Conservation (phyloP, 1,139 yeast species). For the Geotrichum candidum region DNA sequence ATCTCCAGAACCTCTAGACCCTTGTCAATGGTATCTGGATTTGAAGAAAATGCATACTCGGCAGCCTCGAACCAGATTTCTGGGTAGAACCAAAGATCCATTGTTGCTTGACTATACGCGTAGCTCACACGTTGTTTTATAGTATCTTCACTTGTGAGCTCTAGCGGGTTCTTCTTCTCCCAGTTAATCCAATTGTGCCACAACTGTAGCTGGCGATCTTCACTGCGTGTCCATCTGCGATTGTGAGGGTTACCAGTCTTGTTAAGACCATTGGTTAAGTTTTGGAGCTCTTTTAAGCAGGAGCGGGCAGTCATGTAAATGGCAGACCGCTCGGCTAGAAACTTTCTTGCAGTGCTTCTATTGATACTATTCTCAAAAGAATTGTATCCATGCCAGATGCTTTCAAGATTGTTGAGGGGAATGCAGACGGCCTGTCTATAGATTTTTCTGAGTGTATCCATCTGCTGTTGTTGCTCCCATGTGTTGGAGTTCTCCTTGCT, state of each 20-base stretch:
- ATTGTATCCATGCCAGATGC: constrained; percentile 74
- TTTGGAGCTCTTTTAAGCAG: constrained; percentile 64
- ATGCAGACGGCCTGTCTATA: constrained; percentile 63
- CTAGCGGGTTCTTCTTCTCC: constrained; percentile 66
- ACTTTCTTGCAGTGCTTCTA: constrained; percentile 74
- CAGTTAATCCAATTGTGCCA: constrained; percentile 79
- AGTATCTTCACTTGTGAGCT: constrained; percentile 42
- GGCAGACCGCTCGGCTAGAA: constrained; percentile 74
- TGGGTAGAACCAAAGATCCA: constrained; percentile 61
- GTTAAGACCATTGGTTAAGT: constrained; percentile 46
- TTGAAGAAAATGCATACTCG: constrained; percentile 31
- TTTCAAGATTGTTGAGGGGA: constrained; percentile 72
- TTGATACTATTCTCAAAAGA: constrained; percentile 76
- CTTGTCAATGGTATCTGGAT: constrained; percentile 29
- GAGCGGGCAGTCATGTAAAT: constrained; percentile 89
- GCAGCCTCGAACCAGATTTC: constrained; percentile 80
- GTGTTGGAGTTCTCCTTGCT: constrained; percentile 72
- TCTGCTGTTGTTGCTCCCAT: constrained; percentile 83
- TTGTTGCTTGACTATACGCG: constrained; percentile 67
- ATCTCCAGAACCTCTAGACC: constrained; percentile 43
- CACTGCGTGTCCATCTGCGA: constrained; percentile 34
- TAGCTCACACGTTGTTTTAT: constrained; percentile 60
- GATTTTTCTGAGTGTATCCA: constrained; percentile 68
- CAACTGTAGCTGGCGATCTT: constrained; percentile 39
- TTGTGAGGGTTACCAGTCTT: constrained; percentile 38